These are phyloP conservation scores for Boletus sp. DNA, from an alignment of 1,284 basidiomycete species.

Conservation along the genomic window DNA sequence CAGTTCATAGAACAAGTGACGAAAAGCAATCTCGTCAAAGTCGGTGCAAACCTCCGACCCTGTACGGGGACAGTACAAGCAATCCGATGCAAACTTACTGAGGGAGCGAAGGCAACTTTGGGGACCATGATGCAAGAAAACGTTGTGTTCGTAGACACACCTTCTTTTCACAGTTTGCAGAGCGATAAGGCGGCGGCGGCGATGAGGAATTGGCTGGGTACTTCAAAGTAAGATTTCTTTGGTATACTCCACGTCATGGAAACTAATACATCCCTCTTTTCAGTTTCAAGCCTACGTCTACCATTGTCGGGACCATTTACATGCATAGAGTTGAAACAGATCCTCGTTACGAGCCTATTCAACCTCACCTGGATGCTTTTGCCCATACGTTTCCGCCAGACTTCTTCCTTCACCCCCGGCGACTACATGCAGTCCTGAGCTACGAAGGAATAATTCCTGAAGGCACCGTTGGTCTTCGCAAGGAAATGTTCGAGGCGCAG, in stretches of 20 bases:
- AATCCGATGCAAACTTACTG: slow-evolving; percentile 19
- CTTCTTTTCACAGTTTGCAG: slow-evolving; percentile 16
- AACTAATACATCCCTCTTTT: neutral
- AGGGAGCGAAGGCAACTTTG: neutral
- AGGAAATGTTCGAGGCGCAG: neutral
- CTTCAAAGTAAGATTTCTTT: slow-evolving; percentile 15
- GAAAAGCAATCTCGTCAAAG: neutral
- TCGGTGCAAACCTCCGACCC: neutral
- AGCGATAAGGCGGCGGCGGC: neutral
- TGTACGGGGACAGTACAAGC: slow-evolving; percentile 3
- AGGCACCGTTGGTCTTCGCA: neutral
- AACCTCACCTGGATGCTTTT: slow-evolving; percentile 18
- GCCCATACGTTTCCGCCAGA: slow-evolving; percentile 5
- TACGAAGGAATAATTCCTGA: neutral
- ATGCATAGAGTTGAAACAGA: slow-evolving; percentile 21
- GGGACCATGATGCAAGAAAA: neutral
- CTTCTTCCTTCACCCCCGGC: neutral
- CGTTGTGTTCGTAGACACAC: slow-evolving; percentile 31
- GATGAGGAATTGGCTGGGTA: too few species aligned
- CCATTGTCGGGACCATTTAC: slow-evolving; percentile 20
- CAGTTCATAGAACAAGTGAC: slow-evolving; percentile 24
- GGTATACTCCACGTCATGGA: neutral
- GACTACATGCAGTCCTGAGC: slow-evolving; percentile 21
- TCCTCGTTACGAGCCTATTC: neutral
- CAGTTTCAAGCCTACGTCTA: slow-evolving; percentile 17